A percentile compares a stretch with the other conserved stretches of the same genome.
Conservation (phyloP, 805 yeast species). For the Candida peoriensis region DNA sequence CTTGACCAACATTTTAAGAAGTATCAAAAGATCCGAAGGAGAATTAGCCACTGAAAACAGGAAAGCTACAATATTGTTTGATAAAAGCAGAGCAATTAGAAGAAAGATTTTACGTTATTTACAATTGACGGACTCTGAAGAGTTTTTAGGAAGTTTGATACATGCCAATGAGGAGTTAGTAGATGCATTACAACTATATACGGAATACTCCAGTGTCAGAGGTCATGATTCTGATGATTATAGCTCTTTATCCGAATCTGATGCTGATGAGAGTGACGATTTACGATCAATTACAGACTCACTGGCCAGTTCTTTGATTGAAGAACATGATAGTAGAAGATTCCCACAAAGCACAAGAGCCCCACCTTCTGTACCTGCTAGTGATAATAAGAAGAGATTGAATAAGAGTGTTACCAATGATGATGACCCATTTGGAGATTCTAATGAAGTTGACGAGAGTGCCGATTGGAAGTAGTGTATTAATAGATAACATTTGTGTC, state of each 20-base stretch:
- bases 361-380: constrained; percentile 16
- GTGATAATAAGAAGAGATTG: background rate
- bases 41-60: constrained; percentile 60
- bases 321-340: constrained; percentile 16
- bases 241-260: constrained; percentile 27
- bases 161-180: constrained; percentile 91
- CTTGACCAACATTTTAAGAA: constrained; percentile 51
- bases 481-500: background rate
- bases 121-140: constrained; percentile 81
- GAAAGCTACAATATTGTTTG: constrained; percentile 60
- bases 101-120: constrained; percentile 75
- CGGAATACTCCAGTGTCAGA: constrained; percentile 43
- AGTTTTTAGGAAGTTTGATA: constrained; percentile 79
- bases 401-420: constrained; percentile 18
- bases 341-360: constrained; percentile 15
- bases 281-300: constrained; percentile 21
- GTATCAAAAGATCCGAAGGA: constrained; percentile 36
- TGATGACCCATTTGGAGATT: constrained; percentile 52
- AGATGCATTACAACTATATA: constrained; percentile 62
- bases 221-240: constrained; percentile 39
- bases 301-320: constrained; percentile 24
- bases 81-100: constrained; percentile 69
- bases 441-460: constrained; percentile 28
- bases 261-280: constrained; percentile 34
- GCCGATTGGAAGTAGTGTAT: constrained; percentile 18